phyloP scores from a whole-genome alignment of 495 filamentous ascomycete species.

The Neohortaea acidophila region DNA sequence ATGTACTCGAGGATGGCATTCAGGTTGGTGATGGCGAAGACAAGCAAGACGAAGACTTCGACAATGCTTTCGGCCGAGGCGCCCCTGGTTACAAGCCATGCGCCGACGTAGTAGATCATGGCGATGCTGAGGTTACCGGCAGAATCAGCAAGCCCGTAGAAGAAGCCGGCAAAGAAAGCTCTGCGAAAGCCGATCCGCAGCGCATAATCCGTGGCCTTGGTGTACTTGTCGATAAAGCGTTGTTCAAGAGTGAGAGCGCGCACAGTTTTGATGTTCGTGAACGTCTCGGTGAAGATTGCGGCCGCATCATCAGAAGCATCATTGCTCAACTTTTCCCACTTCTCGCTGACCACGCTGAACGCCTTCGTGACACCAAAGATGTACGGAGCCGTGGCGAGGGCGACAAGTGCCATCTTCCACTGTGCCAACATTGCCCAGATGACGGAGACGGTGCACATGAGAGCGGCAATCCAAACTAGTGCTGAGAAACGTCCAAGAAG shows the following conservation, averaged over 20 bases:
- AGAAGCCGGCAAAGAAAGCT: slow-evolving; percentile 47
- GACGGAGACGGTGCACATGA: slow-evolving; percentile 51
- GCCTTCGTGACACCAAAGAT: slow-evolving; percentile 49
- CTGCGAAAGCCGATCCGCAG: slow-evolving; percentile 42
- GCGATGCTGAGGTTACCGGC: slow-evolving; percentile 58
- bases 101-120: slow-evolving; percentile 71
- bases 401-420: slow-evolving; percentile 74
- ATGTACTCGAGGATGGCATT: slow-evolving; percentile 54
- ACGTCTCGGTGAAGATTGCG: slow-evolving; percentile 58
- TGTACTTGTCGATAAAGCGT: slow-evolving; percentile 57
- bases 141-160: slow-evolving; percentile 64
- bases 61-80: slow-evolving; percentile 44
- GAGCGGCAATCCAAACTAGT: slow-evolving; percentile 44
- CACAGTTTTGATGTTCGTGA: slow-evolving; percentile 70
- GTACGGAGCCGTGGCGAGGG: slow-evolving; percentile 50
- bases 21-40: slow-evolving; percentile 64
- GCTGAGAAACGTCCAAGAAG: slow-evolving; percentile 64
- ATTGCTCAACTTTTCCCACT: slow-evolving; percentile 58
- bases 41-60: slow-evolving; percentile 62
- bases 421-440: slow-evolving; percentile 58
- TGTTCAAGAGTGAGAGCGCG: slow-evolving; percentile 59
- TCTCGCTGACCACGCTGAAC: slow-evolving; percentile 44
- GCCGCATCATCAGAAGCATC: slow-evolving; percentile 39
- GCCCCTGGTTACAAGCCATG: slow-evolving; percentile 39
- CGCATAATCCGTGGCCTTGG: slow-evolving; percentile 32